Conservation (phyloP, 768 basidiomycete genomes). For the Xerocomellus intermedius region DNA sequence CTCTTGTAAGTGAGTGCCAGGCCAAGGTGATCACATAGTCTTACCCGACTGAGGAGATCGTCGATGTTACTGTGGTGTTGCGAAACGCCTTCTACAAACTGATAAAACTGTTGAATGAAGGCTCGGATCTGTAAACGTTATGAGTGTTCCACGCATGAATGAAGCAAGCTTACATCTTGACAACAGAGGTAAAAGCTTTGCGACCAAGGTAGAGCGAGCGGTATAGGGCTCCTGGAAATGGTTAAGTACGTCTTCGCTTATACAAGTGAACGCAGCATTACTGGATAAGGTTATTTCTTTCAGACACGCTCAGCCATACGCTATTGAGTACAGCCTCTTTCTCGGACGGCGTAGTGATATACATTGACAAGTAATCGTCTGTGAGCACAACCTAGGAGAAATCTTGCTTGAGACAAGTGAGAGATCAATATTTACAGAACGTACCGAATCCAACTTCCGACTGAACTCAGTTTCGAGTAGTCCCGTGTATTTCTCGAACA, state of each 20-base stretch:
- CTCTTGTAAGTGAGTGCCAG: conserved; percentile 2
- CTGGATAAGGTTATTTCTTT: conserved; percentile 59
- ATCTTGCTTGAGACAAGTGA: neutral
- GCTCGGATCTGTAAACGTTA: conserved; percentile 59
- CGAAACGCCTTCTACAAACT: conserved; percentile 92
- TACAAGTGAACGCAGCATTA: conserved; percentile 25
- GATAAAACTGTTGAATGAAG: conserved; percentile 94
- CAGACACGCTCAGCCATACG: conserved; percentile 77
- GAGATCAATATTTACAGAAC: conserved; percentile 17
- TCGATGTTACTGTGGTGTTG: conserved; percentile 92
- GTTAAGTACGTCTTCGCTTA: neutral
- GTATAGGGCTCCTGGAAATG: conserved; percentile 53
- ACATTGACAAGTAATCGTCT: conserved; percentile 91
- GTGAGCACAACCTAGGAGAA: conserved; percentile 66
- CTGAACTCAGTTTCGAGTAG: conserved; percentile 82
- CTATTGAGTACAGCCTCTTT: conserved; percentile 71
- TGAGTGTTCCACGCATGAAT: neutral
- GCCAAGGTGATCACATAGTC: neutral
- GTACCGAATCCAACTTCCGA: conserved; percentile 75
- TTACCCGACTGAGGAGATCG: conserved; percentile 83
- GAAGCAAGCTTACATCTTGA: conserved; percentile 58
- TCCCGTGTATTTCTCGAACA: conserved; percentile 88
- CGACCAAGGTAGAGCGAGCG: conserved; percentile 87
- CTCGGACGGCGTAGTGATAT: conserved; percentile 57
- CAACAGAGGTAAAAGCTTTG: conserved; percentile 94